Percentiles rank a stretch among this genome's conserved stretches.
phyloP scores from a whole-genome alignment of 1,139 yeast genomes.

The Blastobotrys persicus region DNA sequence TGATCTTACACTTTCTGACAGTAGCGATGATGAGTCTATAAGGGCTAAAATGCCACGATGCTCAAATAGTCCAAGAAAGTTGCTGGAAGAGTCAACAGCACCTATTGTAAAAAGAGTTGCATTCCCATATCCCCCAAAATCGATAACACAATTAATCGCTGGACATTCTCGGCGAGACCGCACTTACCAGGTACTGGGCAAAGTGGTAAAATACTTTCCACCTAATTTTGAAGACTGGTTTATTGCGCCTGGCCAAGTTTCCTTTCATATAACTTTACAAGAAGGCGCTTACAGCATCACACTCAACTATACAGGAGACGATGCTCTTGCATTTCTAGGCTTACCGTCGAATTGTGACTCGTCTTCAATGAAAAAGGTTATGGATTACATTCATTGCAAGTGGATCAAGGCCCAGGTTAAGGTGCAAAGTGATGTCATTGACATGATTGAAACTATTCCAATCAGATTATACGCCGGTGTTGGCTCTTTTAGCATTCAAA shows the following conservation, averaged over 20 bases:
- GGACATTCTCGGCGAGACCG: neutral
- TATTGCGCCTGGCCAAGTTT: neutral
- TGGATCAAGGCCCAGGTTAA: neutral
- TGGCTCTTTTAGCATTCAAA: neutral
- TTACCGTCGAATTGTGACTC: neutral
- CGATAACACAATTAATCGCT: neutral
- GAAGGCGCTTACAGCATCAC: neutral
- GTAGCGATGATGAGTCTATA: no score
- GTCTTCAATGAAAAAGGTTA: neutral
- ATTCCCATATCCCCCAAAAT: neutral
- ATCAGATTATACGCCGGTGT: neutral
- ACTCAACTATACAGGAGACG: neutral
- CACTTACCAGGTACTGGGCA: constrained; percentile 3
- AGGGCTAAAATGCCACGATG: no score
- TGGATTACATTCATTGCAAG: neutral
- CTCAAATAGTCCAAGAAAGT: no score
- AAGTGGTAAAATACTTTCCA: neutral
- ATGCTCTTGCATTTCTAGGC: neutral
- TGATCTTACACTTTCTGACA: neutral
- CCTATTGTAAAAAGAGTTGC: neutral
- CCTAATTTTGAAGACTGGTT: neutral
- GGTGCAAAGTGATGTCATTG: neutral
- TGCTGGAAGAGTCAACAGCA: neutral
- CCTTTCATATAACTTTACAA: constrained; percentile 1
- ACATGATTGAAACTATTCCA: neutral